These are phyloP conservation scores for Mucor saturninus DNA, from an alignment of 371 early-diverging fungal species.

Conservation along the genomic window DNA sequence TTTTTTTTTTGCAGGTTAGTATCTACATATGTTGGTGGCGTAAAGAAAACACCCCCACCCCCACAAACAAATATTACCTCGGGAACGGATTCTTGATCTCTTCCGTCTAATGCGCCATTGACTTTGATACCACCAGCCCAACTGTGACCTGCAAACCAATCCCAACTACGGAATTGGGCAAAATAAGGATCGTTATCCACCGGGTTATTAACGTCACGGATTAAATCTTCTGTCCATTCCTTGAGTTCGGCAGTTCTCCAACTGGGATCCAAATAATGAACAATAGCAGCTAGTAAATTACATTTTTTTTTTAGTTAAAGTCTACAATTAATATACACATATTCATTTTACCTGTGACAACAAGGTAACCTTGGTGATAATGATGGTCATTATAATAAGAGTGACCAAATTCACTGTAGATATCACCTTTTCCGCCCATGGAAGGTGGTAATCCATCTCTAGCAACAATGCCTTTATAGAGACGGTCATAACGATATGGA, in stretches of 20 bases:
- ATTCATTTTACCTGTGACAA: slow-evolving; percentile 45
- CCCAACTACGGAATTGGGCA: slow-evolving; percentile 71
- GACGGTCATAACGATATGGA: slow-evolving; percentile 67
- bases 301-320: too few relatives aligned
- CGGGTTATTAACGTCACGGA: slow-evolving; percentile 75
- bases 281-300: slow-evolving; percentile 57
- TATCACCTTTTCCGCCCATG: slow-evolving; percentile 51
- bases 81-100: slow-evolving; percentile 78
- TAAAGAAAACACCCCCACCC: too few relatives aligned
- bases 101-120: slow-evolving; percentile 67
- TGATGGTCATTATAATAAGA: slow-evolving; percentile 75
- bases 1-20: neutral
- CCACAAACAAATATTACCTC: slow-evolving; percentile 47
- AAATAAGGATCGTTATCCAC: slow-evolving; percentile 57
- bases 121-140: slow-evolving; percentile 80
- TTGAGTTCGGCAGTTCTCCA: slow-evolving; percentile 51
- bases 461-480: slow-evolving; percentile 71
- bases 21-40: neutral
- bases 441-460: slow-evolving; percentile 45
- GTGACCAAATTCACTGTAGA: slow-evolving; percentile 51
- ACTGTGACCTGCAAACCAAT: slow-evolving; percentile 81
- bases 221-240: slow-evolving; percentile 47
- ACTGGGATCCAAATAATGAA: slow-evolving; percentile 64
- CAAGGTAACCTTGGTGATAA: slow-evolving; percentile 78
- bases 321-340: neutral